Evolutionary conservation across 306 rosid genomes (phyloP).

Genomic region (Vigna mungo): DNA sequence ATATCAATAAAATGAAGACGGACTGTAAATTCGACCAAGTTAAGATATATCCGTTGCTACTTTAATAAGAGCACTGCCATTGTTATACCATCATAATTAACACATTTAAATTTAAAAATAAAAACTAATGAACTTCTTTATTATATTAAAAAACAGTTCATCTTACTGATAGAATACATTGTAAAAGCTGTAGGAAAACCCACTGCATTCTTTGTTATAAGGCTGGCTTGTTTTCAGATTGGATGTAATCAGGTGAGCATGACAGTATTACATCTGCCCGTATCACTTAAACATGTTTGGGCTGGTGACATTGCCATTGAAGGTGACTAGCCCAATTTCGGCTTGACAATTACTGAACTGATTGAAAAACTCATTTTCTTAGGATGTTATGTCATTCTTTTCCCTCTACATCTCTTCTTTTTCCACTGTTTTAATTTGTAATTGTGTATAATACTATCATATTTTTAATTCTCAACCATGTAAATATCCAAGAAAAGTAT

Average conservation of each 20-base stretch:
- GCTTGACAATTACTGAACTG: not conserved
- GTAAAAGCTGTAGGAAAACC: slow-evolving; percentile 20
- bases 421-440: slow-evolving; percentile 19
- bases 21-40: slow-evolving; percentile 14
- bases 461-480: slow-evolving; percentile 18
- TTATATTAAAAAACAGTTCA: slow-evolving; percentile 27
- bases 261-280: not conserved
- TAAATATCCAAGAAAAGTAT: slow-evolving; percentile 24
- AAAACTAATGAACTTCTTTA: not conserved
- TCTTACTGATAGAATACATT: slow-evolving; percentile 16
- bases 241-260: slow-evolving; percentile 29
- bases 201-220: slow-evolving; percentile 21
- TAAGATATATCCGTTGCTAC: slow-evolving; percentile 15
- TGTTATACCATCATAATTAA: slow-evolving; percentile 33
- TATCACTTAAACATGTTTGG: slow-evolving; percentile 1
- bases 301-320: not conserved
- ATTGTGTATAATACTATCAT: not conserved
- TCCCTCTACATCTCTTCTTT: slow-evolving; percentile 29
- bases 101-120: slow-evolving; percentile 4
- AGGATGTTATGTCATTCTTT: slow-evolving; percentile 18
- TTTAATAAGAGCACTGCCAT: not conserved
- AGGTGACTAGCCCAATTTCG: slow-evolving; percentile 3
- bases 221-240: slow-evolving; percentile 9
- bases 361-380: slow-evolving; percentile 24
- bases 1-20: slow-evolving; percentile 35